Evolutionary conservation across 106 monocot genomes (phyloP).

Genomic region (Dendrobium officinale): DNA sequence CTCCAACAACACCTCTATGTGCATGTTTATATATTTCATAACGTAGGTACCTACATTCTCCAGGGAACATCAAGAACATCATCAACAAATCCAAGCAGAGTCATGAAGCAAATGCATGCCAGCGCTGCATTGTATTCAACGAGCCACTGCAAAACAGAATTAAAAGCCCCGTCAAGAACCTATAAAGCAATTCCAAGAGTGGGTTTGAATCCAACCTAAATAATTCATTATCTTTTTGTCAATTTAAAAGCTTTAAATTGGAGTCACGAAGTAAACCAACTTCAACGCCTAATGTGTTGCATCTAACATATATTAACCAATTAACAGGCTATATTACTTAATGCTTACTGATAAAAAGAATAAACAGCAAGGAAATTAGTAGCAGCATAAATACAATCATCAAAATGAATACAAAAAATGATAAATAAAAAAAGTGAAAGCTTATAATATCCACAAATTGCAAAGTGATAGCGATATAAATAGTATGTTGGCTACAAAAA

Average conservation of each 20-base stretch:
- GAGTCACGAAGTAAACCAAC: neutral
- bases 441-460: neutral
- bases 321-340: neutral
- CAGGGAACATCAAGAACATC: constrained; percentile 97
- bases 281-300: neutral
- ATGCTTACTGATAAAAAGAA: neutral
- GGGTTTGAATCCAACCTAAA: neutral
- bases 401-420: neutral
- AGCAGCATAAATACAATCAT: neutral
- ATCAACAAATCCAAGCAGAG: constrained; percentile 95
- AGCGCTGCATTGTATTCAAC: constrained; percentile 97
- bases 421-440: neutral
- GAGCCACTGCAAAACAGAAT: constrained; percentile 69
- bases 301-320: neutral
- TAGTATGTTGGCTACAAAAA: neutral
- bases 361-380: neutral
- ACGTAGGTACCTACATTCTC: constrained; percentile 64
- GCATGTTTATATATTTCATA: neutral
- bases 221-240: neutral
- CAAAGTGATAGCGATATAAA: neutral
- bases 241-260: neutral
- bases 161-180: neutral
- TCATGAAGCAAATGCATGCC: constrained; percentile 93
- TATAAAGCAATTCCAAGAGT: neutral
- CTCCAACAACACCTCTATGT: neutral